Evolutionary conservation across 2,329 filamentous ascomycete species (phyloP), one percentile per base, ranked within the genome.

Genomic region (Akanthomyces lecanii): DNA sequence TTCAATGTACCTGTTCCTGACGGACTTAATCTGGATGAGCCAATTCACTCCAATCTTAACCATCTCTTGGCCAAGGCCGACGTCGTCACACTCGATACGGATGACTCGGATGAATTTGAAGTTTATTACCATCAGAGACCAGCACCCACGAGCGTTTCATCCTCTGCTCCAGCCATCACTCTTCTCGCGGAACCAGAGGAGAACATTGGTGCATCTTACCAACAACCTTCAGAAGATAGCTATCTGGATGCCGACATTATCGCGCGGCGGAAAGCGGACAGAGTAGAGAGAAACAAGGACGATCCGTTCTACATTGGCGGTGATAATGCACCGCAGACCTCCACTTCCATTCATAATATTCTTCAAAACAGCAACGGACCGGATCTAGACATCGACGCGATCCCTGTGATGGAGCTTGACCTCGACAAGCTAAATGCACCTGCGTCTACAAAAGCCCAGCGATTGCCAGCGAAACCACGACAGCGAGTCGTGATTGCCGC

Each of bases 331-430:
- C 86, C 85, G 4, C 85, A 86, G 40, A 83, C 84, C 6, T 89
- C 89, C 0, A 94, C 90, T 0, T 91, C 91, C 0, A 87, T 95
- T 56, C 90, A 94, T 70, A 90, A 86, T 67, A 91, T 95, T 63
- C 79, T 90, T 3, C 83, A 86, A 64, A 86, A 82, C 63, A 86
- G 86, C 63, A 93, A 94, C 71, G 89, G 88, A 2, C 87, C 89
- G 2, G 89, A 90, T 51, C 79, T 98, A 10, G 94, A 99, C 72
- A 89, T 99, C 50, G 95, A 99, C 75, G 86, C 91, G 2, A 99
- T 99, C 69, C 95, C 95, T 2, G 94, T 99, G 70, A 95, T 99
- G 87, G 88, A 96, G 72, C 82, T 99, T 53, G 88, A 96, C 65
- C 82, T 97, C 8, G 87, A 88, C 38, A 83, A 82, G 64, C 73